phyloP scores from a whole-genome alignment of 2,329 filamentous ascomycete species.

The Pyricularia sp. region DNA sequence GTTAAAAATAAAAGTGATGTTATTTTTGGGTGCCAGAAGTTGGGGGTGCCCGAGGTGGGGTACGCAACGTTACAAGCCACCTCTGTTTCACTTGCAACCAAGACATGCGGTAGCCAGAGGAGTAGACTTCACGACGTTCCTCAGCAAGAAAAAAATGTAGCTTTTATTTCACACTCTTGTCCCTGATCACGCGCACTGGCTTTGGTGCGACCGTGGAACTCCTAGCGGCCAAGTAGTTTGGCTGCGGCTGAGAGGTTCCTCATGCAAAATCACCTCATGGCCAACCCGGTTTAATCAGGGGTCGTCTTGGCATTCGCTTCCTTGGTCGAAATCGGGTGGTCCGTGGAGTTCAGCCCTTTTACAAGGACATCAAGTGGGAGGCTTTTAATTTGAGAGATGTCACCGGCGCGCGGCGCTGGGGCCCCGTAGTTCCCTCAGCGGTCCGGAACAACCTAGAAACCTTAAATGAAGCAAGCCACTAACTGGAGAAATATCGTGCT shows the following conservation, averaged over 20 bases:
- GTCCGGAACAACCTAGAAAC: not conserved
- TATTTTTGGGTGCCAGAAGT: no score
- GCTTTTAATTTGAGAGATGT: not conserved
- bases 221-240: not conserved
- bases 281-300: not conserved
- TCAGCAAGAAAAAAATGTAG: not conserved
- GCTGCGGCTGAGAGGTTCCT: not conserved
- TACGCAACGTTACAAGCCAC: no score
- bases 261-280: not conserved
- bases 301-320: not conserved
- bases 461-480: not conserved
- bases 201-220: not conserved
- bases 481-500: not conserved
- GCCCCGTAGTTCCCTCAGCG: not conserved
- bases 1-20: no score
- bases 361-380: not conserved
- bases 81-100: no score
- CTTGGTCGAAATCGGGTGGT: not conserved
- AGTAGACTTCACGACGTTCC: no score
- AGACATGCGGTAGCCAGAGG: no score
- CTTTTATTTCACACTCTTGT: not conserved
- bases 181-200: not conserved
- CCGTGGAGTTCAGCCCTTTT: not conserved
- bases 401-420: not conserved
- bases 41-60: no score